Percentiles rank a stretch among this genome's conserved stretches.
Conservation (phyloP, 1,284 basidiomycete genomes). For the Golubevia pallescens region DNA sequence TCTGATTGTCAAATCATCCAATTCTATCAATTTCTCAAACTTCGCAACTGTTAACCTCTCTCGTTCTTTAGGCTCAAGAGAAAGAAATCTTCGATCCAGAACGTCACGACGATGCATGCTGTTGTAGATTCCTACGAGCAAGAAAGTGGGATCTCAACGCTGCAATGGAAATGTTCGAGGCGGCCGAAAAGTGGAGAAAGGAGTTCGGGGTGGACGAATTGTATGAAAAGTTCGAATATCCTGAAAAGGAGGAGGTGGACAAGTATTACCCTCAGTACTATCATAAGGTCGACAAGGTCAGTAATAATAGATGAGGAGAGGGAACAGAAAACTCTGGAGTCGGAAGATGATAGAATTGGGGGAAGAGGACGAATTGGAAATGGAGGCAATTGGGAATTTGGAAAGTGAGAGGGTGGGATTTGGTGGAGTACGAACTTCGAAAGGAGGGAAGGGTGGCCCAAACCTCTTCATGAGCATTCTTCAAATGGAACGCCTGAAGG, state of each 20-base stretch:
- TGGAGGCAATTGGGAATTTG: too few species aligned
- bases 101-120: slow-evolving; percentile 58
- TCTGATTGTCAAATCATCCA: not conserved
- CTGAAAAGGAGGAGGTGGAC: slow-evolving; percentile 81
- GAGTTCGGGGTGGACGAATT: slow-evolving; percentile 88
- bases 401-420: too few species aligned
- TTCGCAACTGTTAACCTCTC: too few species aligned
- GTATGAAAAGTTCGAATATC: slow-evolving; percentile 83
- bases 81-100: slow-evolving; percentile 51
- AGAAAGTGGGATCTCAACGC: slow-evolving; percentile 86
- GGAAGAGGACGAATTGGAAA: too few species aligned
- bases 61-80: slow-evolving; percentile 27
- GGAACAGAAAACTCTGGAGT: too few species aligned
- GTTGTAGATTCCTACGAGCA: slow-evolving; percentile 78
- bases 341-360: too few species aligned
- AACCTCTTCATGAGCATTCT: too few species aligned
- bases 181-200: slow-evolving; percentile 87
- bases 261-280: slow-evolving; percentile 94
- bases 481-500: too few species aligned
- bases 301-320: not conserved
- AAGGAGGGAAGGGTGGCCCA: too few species aligned
- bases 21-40: not conserved
- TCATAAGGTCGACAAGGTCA: slow-evolving; percentile 91
- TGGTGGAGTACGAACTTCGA: too few species aligned
- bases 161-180: slow-evolving; percentile 83